A percentile compares a stretch with the other conserved stretches of the same genome.
Evolutionary conservation across 192 early-diverging fungal genomes (phyloP).

Genomic region (Fimicolochytrium jonesii): DNA sequence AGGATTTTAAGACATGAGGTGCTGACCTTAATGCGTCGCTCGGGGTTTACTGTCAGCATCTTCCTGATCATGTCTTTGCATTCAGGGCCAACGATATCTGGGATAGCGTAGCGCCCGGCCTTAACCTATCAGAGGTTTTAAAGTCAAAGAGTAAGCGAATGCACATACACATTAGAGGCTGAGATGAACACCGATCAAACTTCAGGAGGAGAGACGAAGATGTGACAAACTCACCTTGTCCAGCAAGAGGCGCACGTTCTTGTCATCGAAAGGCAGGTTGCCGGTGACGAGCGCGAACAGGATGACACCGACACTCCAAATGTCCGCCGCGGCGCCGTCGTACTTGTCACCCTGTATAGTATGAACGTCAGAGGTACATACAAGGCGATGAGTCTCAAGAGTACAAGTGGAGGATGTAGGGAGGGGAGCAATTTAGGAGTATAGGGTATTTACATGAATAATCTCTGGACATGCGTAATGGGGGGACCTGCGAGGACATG

Average conservation of each 20-base stretch:
- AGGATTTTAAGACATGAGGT: too few relatives aligned
- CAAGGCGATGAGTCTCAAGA: too few relatives aligned
- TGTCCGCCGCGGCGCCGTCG: conserved; percentile 62
- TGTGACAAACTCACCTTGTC: conserved; percentile 41
- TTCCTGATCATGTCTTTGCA: conserved; percentile 76
- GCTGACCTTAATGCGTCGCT: conserved; percentile 45
- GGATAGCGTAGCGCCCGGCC: conserved; percentile 60
- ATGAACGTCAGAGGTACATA: too few relatives aligned
- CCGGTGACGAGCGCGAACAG: conserved; percentile 67
- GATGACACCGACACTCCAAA: conserved; percentile 76
- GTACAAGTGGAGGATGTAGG: too few relatives aligned
- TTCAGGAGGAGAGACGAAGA: neutral
- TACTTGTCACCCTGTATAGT: conserved; percentile 56
- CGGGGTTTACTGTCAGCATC: conserved; percentile 91
- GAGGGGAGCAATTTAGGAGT: too few relatives aligned
- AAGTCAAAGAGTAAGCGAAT: too few relatives aligned
- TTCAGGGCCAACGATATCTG: conserved; percentile 71
- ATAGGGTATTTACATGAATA: conserved; percentile 43
- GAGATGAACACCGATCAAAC: too few relatives aligned
- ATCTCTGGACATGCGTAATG: conserved; percentile 75
- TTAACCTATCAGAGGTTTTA: conserved; percentile 53
- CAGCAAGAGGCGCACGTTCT: conserved; percentile 62
- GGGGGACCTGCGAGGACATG: conserved; percentile 47
- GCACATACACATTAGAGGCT: too few relatives aligned
- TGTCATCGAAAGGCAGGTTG: conserved; percentile 72